Evolutionary conservation across 768 basidiomycete genomes (phyloP).

Genomic region (Agaricus subrufescens): DNA sequence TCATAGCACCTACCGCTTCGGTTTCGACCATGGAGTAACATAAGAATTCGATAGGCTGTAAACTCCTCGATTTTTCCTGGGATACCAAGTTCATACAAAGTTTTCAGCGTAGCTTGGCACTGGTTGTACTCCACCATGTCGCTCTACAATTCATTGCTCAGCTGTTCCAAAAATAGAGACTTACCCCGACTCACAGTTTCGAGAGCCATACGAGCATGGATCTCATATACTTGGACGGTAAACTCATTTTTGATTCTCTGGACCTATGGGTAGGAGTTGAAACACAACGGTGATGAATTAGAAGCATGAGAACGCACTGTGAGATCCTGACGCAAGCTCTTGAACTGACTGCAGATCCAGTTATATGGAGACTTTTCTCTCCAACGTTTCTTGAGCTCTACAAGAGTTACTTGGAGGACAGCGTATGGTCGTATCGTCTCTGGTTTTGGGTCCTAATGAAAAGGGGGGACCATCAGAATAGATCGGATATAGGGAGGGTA

Average conservation of each 20-base stretch:
- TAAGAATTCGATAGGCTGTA: slow-evolving; percentile 94
- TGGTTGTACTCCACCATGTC: slow-evolving; percentile 99
- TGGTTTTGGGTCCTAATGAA: slow-evolving; percentile 84
- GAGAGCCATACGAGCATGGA: slow-evolving; percentile 95
- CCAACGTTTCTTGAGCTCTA: slow-evolving; percentile 87
- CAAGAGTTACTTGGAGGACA: slow-evolving; percentile 79
- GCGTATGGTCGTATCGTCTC: slow-evolving; percentile 88
- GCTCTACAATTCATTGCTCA: slow-evolving; percentile 41
- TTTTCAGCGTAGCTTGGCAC: slow-evolving; percentile 87
- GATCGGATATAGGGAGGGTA: neutral
- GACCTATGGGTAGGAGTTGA: slow-evolving; percentile 49
- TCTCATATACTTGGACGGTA: slow-evolving; percentile 96
- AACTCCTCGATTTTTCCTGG: slow-evolving; percentile 94
- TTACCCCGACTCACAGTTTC: slow-evolving; percentile 20
- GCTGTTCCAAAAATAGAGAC: slow-evolving; percentile 2
- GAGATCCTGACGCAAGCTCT: slow-evolving; percentile 94
- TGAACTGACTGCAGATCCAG: slow-evolving; percentile 98
- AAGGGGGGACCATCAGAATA: slow-evolving; percentile 1
- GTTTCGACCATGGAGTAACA: slow-evolving; percentile 92
- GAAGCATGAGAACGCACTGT: slow-evolving; percentile 59
- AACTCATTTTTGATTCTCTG: slow-evolving; percentile 99
- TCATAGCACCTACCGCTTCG: slow-evolving; percentile 67
- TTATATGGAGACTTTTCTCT: slow-evolving; percentile 67
- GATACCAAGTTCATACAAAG: slow-evolving; percentile 90
- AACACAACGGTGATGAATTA: neutral